Percentiles rank a stretch among this genome's conserved stretches.
Evolutionary conservation across 345 rosid species (phyloP).

Genomic region (Boechera divaricarpa): DNA sequence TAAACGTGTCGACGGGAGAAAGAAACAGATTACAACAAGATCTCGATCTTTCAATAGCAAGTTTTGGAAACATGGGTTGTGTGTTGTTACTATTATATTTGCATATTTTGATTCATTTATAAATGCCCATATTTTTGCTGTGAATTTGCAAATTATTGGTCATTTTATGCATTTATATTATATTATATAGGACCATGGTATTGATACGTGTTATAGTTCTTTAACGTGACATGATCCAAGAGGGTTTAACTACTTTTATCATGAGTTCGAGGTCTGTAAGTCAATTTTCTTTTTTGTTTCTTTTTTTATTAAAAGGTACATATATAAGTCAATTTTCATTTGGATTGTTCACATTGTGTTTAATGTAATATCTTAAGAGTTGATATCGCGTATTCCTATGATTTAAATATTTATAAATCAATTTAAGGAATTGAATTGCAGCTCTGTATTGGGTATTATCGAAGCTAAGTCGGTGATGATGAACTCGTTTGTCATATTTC

Average conservation of each 20-base stretch:
- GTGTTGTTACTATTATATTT: neutral
- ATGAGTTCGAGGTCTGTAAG: neutral
- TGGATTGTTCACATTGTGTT: slow-evolving; percentile 28
- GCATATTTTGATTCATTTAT: neutral
- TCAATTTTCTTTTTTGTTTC: neutral
- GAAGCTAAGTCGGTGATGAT: neutral
- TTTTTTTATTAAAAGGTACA: too few relatives aligned
- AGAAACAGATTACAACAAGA: neutral
- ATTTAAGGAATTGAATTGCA: neutral
- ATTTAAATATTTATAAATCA: neutral
- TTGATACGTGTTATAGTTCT: slow-evolving; percentile 11
- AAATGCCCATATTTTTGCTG: neutral
- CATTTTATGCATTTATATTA: neutral
- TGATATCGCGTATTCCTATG: neutral
- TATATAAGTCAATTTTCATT: slow-evolving; percentile 18
- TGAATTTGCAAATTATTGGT: slow-evolving; percentile 14
- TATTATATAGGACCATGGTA: slow-evolving; percentile 10
- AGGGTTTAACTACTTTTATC: slow-evolving; percentile 23
- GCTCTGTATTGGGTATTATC: neutral
- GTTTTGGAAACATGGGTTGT: neutral
- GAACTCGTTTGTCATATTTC: neutral
- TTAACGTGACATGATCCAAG: slow-evolving; percentile 8
- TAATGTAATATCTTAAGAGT: neutral
- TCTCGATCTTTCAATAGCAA: slow-evolving; percentile 17
- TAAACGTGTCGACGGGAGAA: slow-evolving; percentile 24